Conservation (phyloP, 1,139 yeast species). For the Lodderomyces theae region DNA sequence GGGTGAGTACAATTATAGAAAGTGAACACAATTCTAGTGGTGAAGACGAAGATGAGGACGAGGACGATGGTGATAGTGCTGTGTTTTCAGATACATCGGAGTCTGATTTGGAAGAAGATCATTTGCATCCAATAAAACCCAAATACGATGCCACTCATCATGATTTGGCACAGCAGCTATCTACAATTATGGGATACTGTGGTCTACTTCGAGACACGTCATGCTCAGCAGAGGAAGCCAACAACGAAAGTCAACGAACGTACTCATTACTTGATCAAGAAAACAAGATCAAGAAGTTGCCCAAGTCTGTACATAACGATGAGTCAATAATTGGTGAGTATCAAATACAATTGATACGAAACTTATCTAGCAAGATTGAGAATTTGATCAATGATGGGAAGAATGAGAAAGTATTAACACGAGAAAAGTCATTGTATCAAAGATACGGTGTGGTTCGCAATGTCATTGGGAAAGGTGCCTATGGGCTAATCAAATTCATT, state of each 20-base stretch:
- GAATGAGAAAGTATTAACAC: constrained; percentile 13
- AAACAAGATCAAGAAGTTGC: constrained; percentile 25
- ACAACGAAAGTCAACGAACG: constrained; percentile 30
- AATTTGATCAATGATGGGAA: constrained; percentile 23
- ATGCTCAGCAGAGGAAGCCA: constrained; percentile 24
- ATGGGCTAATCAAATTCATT: constrained; percentile 74
- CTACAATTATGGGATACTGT: constrained; percentile 36
- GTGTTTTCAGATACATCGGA: constrained; percentile 25
- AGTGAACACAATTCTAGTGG: constrained; percentile 19
- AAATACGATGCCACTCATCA: constrained; percentile 16
- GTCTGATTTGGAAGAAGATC: constrained; percentile 20
- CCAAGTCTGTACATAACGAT: constrained; percentile 19
- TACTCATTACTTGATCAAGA: constrained; percentile 27
- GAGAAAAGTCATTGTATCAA: constrained; percentile 38
- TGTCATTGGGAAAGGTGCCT: constrained; percentile 81
- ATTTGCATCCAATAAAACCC: constrained; percentile 26
- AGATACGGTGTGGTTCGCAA: constrained; percentile 81
- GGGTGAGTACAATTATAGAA: constrained; percentile 25
- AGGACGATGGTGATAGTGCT: constrained; percentile 20
- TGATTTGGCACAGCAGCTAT: constrained; percentile 22
- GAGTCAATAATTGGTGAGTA: constrained; percentile 56
- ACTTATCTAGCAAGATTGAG: constrained; percentile 43
- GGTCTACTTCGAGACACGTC: constrained; percentile 19
- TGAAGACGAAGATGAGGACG: constrained; percentile 24
- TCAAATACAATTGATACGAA: constrained; percentile 52